Percentiles rank a stretch among this genome's conserved stretches.
These are phyloP conservation scores for Suhomyces choctaworum DNA, from an alignment of 1,139 yeast genomes.

Conservation along the genomic window DNA sequence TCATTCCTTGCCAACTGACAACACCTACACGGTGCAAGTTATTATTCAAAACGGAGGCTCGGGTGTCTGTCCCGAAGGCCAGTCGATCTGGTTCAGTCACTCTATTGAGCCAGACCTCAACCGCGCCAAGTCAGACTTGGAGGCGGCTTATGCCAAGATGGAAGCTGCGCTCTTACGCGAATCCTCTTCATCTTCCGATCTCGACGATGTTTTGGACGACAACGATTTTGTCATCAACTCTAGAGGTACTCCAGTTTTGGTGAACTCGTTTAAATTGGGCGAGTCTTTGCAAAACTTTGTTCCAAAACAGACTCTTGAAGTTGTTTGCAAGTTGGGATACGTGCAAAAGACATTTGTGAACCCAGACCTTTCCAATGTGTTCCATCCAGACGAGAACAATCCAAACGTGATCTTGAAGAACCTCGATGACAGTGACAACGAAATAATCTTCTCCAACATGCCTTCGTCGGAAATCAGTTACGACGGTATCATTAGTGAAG, in stretches of 20 bases:
- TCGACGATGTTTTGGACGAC: constrained; percentile 53
- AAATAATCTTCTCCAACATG: constrained; percentile 64
- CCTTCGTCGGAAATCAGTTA: constrained; percentile 85
- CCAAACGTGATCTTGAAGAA: constrained; percentile 33
- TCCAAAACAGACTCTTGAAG: constrained; percentile 76
- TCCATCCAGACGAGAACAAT: constrained; percentile 30
- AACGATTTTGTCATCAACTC: constrained; percentile 54
- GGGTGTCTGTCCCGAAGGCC: constrained; percentile 87
- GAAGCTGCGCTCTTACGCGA: constrained; percentile 81
- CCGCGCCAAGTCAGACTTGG: constrained; percentile 74
- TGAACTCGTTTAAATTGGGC: constrained; percentile 83
- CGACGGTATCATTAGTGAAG: constrained; percentile 85
- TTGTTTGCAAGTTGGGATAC: constrained; percentile 75
- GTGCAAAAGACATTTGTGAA: constrained; percentile 65
- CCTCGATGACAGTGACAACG: constrained; percentile 35
- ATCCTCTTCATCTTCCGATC: constrained; percentile 49
- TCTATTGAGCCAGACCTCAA: constrained; percentile 68
- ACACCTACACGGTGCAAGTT: constrained; percentile 77
- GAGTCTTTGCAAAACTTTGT: constrained; percentile 80
- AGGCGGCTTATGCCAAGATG: constrained; percentile 75
- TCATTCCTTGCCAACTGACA: constrained; percentile 65
- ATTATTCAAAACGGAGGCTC: constrained; percentile 85
- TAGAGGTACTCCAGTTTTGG: constrained; percentile 62
- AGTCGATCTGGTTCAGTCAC: constrained; percentile 86
- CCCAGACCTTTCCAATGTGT: constrained; percentile 43